phyloP scores from a whole-genome alignment of 2,329 filamentous ascomycete species.

The Fusarium succisae region DNA sequence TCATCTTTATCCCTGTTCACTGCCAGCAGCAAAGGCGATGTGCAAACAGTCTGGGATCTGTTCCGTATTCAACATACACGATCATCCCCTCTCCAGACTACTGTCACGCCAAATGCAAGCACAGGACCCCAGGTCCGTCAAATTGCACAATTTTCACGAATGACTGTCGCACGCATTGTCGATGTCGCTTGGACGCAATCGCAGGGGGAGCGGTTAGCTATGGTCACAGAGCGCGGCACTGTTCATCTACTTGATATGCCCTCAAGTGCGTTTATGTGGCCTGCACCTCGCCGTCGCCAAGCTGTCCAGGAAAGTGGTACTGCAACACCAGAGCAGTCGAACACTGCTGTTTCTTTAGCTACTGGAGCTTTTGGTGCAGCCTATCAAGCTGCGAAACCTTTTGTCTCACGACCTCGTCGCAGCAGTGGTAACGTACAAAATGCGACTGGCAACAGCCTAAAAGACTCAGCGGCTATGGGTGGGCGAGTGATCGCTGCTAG shows the following conservation, averaged over 20 bases:
- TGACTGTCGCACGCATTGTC: slow-evolving; percentile 90
- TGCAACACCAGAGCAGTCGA: slow-evolving; percentile 59
- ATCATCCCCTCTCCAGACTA: slow-evolving; percentile 66
- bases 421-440: slow-evolving; percentile 52
- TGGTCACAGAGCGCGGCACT: slow-evolving; percentile 95
- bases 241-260: slow-evolving; percentile 92
- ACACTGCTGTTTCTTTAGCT: slow-evolving; percentile 72
- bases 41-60: slow-evolving; percentile 84
- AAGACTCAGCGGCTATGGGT: slow-evolving; percentile 73
- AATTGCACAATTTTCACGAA: slow-evolving; percentile 86
- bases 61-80: slow-evolving; percentile 72
- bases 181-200: slow-evolving; percentile 89
- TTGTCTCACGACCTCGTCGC: slow-evolving; percentile 65
- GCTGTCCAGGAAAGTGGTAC: slow-evolving; percentile 55
- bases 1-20: slow-evolving; percentile 79
- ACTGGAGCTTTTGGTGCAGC: slow-evolving; percentile 77
- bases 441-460: slow-evolving; percentile 56
- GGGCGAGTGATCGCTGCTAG: slow-evolving; percentile 77
- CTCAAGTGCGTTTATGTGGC: slow-evolving; percentile 85
- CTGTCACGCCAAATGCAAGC: slow-evolving; percentile 54
- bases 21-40: slow-evolving; percentile 84
- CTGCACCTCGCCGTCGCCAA: slow-evolving; percentile 70
- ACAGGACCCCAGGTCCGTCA: slow-evolving; percentile 76
- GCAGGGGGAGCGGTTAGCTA: slow-evolving; percentile 82
- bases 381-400: slow-evolving; percentile 71